phyloP scores from a whole-genome alignment of 352 stramenopile genomes.

The Globisporangium recalcitrans region DNA sequence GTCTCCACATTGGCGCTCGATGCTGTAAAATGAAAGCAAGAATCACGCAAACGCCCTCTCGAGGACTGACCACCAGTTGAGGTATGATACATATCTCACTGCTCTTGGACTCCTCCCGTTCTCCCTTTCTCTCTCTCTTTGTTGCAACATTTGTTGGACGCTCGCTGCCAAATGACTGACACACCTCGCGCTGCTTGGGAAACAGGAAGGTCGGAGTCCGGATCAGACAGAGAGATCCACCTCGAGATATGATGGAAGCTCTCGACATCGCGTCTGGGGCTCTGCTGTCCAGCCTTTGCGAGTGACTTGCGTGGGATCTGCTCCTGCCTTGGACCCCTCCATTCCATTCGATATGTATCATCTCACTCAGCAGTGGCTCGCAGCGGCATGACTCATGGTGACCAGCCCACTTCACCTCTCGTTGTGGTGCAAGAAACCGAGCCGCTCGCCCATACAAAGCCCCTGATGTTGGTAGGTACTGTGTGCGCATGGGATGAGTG shows the following conservation, averaged over 20 bases:
- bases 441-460: neutral
- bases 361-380: no score
- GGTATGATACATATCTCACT: neutral
- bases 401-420: neutral
- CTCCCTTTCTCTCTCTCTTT: neutral
- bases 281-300: conserved; percentile 1
- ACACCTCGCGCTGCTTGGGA: neutral
- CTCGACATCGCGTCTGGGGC: no score
- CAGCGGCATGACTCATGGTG: neutral
- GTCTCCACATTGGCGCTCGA: neutral
- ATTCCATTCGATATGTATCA: neutral
- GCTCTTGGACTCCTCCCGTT: neutral
- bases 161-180: neutral
- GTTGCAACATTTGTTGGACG: no score
- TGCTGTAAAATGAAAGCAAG: neutral
- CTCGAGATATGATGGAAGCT: neutral
- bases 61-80: neutral
- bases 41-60: neutral
- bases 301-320: conserved; percentile 8
- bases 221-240: neutral
- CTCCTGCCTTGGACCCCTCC: neutral
- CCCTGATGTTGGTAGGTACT: conserved; percentile 10
- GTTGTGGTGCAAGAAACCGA: conserved; percentile 1
- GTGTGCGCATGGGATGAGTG: neutral
- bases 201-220: neutral